Percentiles rank a stretch among this genome's conserved stretches.
phyloP scores from a whole-genome alignment of 768 basidiomycete species.

The Tylopilus sp. region DNA sequence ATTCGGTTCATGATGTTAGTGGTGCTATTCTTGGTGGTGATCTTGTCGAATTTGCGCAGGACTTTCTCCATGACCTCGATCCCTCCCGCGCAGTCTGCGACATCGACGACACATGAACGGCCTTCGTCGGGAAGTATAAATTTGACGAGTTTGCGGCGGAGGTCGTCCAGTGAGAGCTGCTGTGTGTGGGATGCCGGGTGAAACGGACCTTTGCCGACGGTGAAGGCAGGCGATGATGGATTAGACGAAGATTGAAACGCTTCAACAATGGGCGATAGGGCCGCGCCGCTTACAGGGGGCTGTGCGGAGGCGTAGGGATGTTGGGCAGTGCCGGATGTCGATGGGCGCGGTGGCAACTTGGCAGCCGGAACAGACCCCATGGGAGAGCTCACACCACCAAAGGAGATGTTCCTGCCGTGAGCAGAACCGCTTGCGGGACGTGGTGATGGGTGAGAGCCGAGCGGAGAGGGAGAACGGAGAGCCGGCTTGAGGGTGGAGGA shows the following conservation, averaged over 20 bases:
- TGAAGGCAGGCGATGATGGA: constrained; percentile 52
- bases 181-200: constrained; percentile 40
- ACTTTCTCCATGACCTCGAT: constrained; percentile 87
- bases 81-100: constrained; percentile 75
- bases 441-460: constrained; percentile 19
- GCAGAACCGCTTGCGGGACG: constrained; percentile 44
- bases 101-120: constrained; percentile 72
- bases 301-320: constrained; percentile 65
- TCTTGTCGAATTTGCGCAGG: constrained; percentile 85
- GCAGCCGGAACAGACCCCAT: constrained; percentile 30
- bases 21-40: constrained; percentile 34
- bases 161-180: constrained; percentile 65
- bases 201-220: constrained; percentile 62
- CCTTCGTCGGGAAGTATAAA: constrained; percentile 84
- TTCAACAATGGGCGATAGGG: constrained; percentile 75
- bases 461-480: constrained; percentile 37
- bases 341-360: constrained; percentile 45
- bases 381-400: constrained; percentile 42
- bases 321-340: constrained; percentile 39
- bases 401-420: constrained; percentile 54
- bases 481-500: constrained; percentile 40
- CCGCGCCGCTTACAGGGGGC: constrained; percentile 36
- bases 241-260: constrained; percentile 41
- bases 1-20: constrained; percentile 47
- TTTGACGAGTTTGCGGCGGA: constrained; percentile 83